Evolutionary conservation across 371 early-diverging fungal species (phyloP).

Genomic region (Mucor racemosus): DNA sequence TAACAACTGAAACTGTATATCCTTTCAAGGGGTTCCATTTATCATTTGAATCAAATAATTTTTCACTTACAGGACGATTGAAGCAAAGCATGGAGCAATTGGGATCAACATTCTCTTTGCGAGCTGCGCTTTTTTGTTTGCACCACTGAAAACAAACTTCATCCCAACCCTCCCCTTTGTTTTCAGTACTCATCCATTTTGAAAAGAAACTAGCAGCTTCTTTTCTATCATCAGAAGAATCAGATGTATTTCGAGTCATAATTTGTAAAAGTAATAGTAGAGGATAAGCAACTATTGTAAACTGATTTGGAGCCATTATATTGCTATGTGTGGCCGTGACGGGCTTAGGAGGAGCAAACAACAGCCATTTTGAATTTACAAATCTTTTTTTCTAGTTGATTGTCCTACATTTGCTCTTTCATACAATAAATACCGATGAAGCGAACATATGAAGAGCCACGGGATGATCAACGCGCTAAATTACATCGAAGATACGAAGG

Average conservation of each 20-base stretch:
- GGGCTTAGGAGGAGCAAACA: neutral
- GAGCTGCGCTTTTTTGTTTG: slow-evolving; percentile 1
- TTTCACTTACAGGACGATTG: neutral
- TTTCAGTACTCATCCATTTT: neutral
- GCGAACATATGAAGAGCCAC: slow-evolving; percentile 19
- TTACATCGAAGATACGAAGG: slow-evolving; percentile 16
- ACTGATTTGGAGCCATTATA: neutral
- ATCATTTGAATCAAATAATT: neutral
- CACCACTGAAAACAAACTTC: slow-evolving; percentile 19
- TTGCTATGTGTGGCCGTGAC: neutral
- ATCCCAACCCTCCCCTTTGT: slow-evolving; percentile 10
- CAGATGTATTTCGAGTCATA: neutral
- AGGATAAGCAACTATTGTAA: neutral
- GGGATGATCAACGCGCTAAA: slow-evolving; percentile 17
- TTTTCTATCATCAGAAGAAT: neutral
- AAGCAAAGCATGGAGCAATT: slow-evolving; percentile 18
- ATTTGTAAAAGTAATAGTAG: neutral
- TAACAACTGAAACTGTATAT: neutral
- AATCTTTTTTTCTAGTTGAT: slow-evolving; percentile 6
- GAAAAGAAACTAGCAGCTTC: slow-evolving; percentile 12
- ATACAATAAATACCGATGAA: slow-evolving; percentile 16
- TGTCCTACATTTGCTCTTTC: slow-evolving; percentile 1
- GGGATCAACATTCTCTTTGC: neutral
- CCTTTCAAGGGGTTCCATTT: slow-evolving; percentile 9
- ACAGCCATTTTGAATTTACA: neutral